Evolutionary conservation across 768 basidiomycete genomes (phyloP), one percentile per base, ranked within the genome.

Genomic region (Tubosaeta brunneosetosa): DNA sequence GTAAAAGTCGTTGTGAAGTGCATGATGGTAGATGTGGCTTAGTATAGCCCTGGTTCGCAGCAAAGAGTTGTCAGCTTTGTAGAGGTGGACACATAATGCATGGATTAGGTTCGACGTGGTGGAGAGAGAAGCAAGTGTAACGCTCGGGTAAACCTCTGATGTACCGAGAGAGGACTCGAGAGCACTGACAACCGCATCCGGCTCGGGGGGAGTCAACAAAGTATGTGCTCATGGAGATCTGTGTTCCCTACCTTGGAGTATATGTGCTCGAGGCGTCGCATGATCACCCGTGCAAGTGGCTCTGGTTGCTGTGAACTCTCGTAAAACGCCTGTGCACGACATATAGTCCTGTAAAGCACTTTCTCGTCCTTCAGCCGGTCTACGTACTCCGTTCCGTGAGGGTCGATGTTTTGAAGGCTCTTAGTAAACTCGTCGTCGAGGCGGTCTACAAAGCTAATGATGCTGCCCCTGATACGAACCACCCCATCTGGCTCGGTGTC

Each of bases 331-430:
- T 97, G 92, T 0, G 94, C 88, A 47, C 90, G 88, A 69, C 91
- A 92, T 58, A 99, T 91, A 31, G 92, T 94, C 66, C 84, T 82
- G 70, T 98, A 99, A 22, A 99, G 80, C 14, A 86, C 85, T 64
- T 93, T 91, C 74, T 98, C 97, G 66, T 98, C 94, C 72, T 93
- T 93, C 52, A 99, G 75, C 44, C 97, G 82, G 66, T 97, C 97
- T 41, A 99, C 88, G 66, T 99, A 99, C 70, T 99, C 97, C n/a
- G 90, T 92, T 2, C 97, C 94, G 66, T 99, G 97, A 8, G 97
- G 95, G 63, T 99, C 97, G 57, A 97, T 93, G 65, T 97, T 93
- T 80, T 98, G 97, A 32, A 99, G 73, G 62, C 91, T 94, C 65
- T 90, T 90, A 41, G 94, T 97, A 69, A 99, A 99, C 72, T 99